phyloP scores from a whole-genome alignment of 129 eudicot genomes.

The Deinandra increscens region DNA sequence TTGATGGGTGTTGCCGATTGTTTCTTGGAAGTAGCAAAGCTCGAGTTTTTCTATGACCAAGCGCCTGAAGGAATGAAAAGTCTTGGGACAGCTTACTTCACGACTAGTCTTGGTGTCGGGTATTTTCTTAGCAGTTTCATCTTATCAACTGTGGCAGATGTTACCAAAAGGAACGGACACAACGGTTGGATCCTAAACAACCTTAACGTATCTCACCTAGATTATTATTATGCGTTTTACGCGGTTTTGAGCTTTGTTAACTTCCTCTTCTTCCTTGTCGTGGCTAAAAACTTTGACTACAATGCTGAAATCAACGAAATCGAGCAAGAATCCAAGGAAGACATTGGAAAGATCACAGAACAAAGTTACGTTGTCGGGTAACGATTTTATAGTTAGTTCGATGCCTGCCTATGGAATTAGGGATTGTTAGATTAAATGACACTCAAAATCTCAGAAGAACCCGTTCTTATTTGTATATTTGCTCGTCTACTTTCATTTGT shows the following conservation, averaged over 20 bases:
- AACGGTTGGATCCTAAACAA: slow-evolving; percentile 62
- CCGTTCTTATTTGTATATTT: too few species aligned
- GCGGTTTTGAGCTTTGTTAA: slow-evolving; percentile 51
- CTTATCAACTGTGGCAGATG: slow-evolving; percentile 48
- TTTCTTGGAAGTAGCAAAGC: slow-evolving; percentile 57
- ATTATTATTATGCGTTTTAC: slow-evolving; percentile 59
- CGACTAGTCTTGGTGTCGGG: slow-evolving; percentile 59
- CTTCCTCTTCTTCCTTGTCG: slow-evolving; percentile 48
- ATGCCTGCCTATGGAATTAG: too few species aligned
- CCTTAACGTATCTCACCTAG: slow-evolving; percentile 54
- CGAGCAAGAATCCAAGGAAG: slow-evolving; percentile 25
- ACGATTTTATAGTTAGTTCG: too few species aligned
- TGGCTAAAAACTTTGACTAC: slow-evolving; percentile 40
- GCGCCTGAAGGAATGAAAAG: slow-evolving; percentile 83
- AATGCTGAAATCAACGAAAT: slow-evolving; percentile 23
- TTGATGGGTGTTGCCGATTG: slow-evolving; percentile 55
- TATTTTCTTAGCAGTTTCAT: slow-evolving; percentile 53
- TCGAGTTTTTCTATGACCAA: slow-evolving; percentile 77
- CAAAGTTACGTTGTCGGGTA: slow-evolving; percentile 18
- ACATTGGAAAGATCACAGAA: slow-evolving; percentile 29
- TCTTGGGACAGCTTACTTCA: slow-evolving; percentile 57
- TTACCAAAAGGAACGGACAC: slow-evolving; percentile 47
- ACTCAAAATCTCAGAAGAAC: too few species aligned
- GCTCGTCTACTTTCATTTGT: too few species aligned
- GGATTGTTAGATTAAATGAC: background rate